Conservation (phyloP, 2,329 filamentous ascomycete genomes). For the Pseudogymnoascus sp. region DNA sequence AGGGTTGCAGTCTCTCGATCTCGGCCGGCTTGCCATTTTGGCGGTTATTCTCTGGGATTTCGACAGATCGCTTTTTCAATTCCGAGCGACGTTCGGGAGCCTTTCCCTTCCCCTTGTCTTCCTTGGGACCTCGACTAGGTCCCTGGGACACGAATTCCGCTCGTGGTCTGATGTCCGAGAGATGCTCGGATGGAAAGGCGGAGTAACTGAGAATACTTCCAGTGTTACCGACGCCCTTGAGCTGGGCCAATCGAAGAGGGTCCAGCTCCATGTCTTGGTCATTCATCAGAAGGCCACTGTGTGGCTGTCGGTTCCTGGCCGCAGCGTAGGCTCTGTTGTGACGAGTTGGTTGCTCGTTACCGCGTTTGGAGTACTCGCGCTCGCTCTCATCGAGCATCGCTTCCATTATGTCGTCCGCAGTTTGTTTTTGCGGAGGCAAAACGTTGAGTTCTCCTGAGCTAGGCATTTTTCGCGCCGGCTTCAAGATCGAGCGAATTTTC, state of each 20-base stretch:
- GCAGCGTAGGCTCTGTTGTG: not conserved
- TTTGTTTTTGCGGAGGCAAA: not conserved
- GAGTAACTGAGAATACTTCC: not conserved
- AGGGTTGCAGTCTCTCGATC: no score
- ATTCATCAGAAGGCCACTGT: not conserved
- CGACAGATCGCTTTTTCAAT: not conserved
- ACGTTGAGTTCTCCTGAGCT: not conserved
- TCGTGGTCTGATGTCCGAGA: not conserved
- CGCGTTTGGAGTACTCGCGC: not conserved
- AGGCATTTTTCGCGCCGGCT: not conserved
- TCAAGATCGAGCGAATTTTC: not conserved
- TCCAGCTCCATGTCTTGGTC: not conserved
- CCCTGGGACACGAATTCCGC: not conserved
- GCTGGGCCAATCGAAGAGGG: not conserved
- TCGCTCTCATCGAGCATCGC: not conserved
- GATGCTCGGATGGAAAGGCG: not conserved
- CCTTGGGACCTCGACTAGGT: not conserved
- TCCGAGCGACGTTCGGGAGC: not conserved
- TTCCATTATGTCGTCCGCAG: not conserved
- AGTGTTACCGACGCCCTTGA: not conserved
- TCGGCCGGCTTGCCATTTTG: not conserved
- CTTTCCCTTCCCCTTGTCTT: not conserved
- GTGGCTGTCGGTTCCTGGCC: not conserved
- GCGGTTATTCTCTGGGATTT: not conserved
- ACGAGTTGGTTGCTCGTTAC: not conserved